Base-by-base conservation (phyloP, 495 filamentous ascomycete genomes). In the Podospora tetraspora region DNA sequence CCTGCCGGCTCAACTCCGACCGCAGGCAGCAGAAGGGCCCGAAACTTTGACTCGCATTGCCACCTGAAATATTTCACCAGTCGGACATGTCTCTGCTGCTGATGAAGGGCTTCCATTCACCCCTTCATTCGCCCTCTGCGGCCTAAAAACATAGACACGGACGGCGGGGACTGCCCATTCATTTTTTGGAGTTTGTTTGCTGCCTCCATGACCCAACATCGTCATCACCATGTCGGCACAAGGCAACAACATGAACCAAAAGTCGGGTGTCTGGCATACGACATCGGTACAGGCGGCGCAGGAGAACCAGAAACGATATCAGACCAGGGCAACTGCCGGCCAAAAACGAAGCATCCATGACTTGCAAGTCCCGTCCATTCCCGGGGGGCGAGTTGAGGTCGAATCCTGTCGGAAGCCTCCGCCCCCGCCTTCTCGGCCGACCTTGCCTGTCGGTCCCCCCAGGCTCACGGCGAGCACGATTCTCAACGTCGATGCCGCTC, bases 401-500 rank as follows among this genome's bases (percentile, higher is more conserved):
- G 62, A 22, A 60, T 59, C 65, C 68, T 72, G 73, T 68, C 72
- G 71, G 29, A 57, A 67, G 0, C 24, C 72, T 58, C 72, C 68
- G 12, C 74, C 76, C 61, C 72, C 27, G 27, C 27, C 24, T n/a
- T n/a, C n/a, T 56, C 37, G 71, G 57, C 73, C 27, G 61, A 69
- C 69, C 11, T 69, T 72, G 9, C 72, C 25, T 62, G 69, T 1
- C 75, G 65, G 19, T 16, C 68, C 62, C 2, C 66, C 75, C n/a
- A 68, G 68, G 58, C 69, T 84, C 11, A 61, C 70, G 57, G 79
- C 80, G 22, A 82, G 81, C 67, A 65, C 56, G 10, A 82, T 83
- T 61, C 58, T 67, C 29, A 24, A 62, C 13, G 19, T 69, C 66
- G 69, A 62, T 37, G 29, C 34, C 22, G 59, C 23, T 32, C 2